Percentiles rank a stretch among this genome's conserved stretches.
These are phyloP conservation scores for Trichoderma sp. DNA, from an alignment of 2,329 filamentous ascomycete species.

Conservation along the genomic window DNA sequence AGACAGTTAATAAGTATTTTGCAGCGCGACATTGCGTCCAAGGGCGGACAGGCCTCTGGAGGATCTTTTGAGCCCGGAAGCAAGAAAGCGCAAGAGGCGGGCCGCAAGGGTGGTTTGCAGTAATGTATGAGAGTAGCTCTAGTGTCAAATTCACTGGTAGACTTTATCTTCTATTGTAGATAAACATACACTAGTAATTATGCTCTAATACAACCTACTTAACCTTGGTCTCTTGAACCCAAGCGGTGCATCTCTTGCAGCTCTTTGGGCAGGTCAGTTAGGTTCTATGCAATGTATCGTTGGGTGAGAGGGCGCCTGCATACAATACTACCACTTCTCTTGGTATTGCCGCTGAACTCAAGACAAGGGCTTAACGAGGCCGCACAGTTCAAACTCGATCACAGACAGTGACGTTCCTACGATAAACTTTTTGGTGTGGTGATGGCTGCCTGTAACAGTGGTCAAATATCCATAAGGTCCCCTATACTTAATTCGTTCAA, in stretches of 20 bases:
- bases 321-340: conserved; percentile 32
- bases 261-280: conserved; percentile 27
- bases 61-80: conserved; percentile 55
- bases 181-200: neutral
- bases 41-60: conserved; percentile 51
- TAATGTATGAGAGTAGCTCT: neutral
- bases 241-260: conserved; percentile 37
- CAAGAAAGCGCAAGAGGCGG: conserved; percentile 52
- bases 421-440: too few relatives aligned
- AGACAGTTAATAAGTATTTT: too few relatives aligned
- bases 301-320: conserved; percentile 18
- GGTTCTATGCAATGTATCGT: neutral
- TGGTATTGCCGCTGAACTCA: conserved; percentile 34
- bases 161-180: neutral
- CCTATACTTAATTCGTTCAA: too few relatives aligned
- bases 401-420: too few relatives aligned
- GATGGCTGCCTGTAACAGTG: too few relatives aligned
- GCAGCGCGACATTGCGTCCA: conserved; percentile 54
- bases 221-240: too few relatives aligned
- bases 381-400: too few relatives aligned
- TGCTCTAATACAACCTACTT: neutral
- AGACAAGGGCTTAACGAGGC: conserved; percentile 27
- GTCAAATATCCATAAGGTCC: too few relatives aligned
- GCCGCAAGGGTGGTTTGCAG: conserved; percentile 48
- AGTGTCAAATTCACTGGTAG: neutral